Conservation (phyloP, 2,329 filamentous ascomycete species). For the Diaporthe australafricana region DNA sequence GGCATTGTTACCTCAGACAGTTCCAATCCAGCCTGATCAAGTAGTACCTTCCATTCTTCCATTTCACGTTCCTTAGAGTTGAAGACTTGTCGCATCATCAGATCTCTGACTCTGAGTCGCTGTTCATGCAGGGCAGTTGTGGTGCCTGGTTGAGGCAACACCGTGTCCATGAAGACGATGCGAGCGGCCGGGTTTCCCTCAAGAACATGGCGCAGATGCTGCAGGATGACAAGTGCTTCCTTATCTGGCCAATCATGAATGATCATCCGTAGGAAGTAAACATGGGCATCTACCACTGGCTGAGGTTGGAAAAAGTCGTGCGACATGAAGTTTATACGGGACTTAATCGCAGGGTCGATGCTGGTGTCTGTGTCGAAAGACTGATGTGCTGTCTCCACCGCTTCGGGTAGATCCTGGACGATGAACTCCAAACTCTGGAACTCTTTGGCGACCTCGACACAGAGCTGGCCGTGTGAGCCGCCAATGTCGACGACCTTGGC, state of each 20-base stretch:
- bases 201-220: not conserved
- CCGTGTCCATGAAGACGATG: conserved; percentile 23
- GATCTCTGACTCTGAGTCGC: conserved; percentile 15
- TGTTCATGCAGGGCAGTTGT: conserved; percentile 2
- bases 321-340: not conserved
- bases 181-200: not conserved
- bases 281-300: not conserved
- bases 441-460: not conserved
- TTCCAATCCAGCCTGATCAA: not conserved
- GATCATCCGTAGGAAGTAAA: conserved; percentile 13
- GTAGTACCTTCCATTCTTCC: conserved; percentile 15
- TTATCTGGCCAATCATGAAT: conserved; percentile 23
- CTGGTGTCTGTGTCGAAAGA: not conserved
- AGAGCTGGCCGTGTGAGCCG: conserved; percentile 9
- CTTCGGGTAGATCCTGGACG: conserved; percentile 19
- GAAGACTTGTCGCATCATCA: conserved; percentile 21
- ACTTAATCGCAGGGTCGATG: not conserved
- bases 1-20: not conserved
- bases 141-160: conserved; percentile 4
- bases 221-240: not conserved
- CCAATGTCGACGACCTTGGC: conserved; percentile 4
- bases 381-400: not conserved
- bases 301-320: conserved; percentile 25
- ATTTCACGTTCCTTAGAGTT: conserved; percentile 12
- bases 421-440: not conserved